Conservation (phyloP, 2,329 filamentous ascomycete genomes). For the Aspergillus sp. region DNA sequence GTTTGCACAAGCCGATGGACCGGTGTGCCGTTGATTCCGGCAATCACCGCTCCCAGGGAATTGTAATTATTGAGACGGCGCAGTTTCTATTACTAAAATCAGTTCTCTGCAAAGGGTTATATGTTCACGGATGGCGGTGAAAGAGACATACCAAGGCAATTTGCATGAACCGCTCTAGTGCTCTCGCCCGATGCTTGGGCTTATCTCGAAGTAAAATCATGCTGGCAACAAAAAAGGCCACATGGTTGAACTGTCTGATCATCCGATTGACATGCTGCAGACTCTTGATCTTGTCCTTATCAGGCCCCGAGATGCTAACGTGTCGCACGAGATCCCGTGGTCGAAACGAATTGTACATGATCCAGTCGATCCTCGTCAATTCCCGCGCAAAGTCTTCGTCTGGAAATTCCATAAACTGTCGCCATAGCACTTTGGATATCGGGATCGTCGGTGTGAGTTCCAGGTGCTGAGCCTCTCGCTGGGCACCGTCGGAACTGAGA, state of each 20-base stretch:
- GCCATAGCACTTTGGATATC: constrained; percentile 79
- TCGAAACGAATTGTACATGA: constrained; percentile 92
- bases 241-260: constrained; percentile 85
- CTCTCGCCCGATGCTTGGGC: constrained; percentile 83
- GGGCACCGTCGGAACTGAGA: constrained; percentile 58
- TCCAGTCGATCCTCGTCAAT: constrained; percentile 92
- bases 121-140: background rate
- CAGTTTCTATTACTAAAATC: constrained; percentile 50
- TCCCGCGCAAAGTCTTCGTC: constrained; percentile 84
- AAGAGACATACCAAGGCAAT: constrained; percentile 52
- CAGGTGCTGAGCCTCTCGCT: constrained; percentile 65
- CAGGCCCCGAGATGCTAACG: constrained; percentile 59
- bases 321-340: constrained; percentile 89
- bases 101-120: too few relatives aligned
- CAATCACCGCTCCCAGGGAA: constrained; percentile 83
- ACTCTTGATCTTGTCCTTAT: constrained; percentile 54
- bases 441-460: constrained; percentile 60
- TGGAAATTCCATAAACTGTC: constrained; percentile 76
- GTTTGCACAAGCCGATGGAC: constrained; percentile 79
- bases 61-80: constrained; percentile 96
- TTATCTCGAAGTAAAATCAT: constrained; percentile 87
- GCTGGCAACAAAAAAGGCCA: constrained; percentile 73
- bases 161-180: constrained; percentile 92
- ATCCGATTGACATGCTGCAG: constrained; percentile 86
- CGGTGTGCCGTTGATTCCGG: constrained; percentile 80